These are phyloP conservation scores for Amanita pseudoporphyria DNA, from an alignment of 768 basidiomycete species.

Conservation along the genomic window DNA sequence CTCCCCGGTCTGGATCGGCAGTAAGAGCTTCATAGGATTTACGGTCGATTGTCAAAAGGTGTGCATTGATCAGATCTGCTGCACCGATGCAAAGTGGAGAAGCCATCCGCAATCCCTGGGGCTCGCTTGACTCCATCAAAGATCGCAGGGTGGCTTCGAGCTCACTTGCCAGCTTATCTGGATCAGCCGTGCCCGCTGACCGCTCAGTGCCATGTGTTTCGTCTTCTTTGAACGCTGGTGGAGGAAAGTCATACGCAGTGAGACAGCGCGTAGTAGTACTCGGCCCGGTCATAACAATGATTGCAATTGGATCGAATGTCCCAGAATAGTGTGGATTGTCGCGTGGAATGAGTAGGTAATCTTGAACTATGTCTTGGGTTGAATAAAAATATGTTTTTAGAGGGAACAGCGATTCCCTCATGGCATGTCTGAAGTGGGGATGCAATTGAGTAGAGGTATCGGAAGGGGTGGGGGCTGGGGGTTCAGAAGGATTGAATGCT, in stretches of 20 bases:
- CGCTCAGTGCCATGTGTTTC: constrained; percentile 5
- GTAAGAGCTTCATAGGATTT: constrained; percentile 36
- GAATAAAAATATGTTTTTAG: constrained; percentile 46
- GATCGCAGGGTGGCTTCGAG: constrained; percentile 27
- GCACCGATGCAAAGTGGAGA: constrained; percentile 25
- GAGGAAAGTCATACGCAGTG: constrained; percentile 67
- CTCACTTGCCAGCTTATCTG: constrained; percentile 25
- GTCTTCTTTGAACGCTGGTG: constrained; percentile 30
- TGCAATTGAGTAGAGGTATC: constrained; percentile 27
- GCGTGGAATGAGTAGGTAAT: constrained; percentile 70
- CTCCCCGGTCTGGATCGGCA: constrained; percentile 11
- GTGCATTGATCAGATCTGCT: constrained; percentile 30
- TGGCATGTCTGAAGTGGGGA: constrained; percentile 47
- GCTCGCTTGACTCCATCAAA: constrained; percentile 25
- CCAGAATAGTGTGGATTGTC: constrained; percentile 61
- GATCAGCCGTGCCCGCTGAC: constrained; percentile 3
- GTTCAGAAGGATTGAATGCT: constrained; percentile 46
- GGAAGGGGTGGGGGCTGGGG: constrained; percentile 23
- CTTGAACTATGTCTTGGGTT: constrained; percentile 54
- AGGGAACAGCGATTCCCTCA: constrained; percentile 47
- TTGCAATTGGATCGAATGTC: constrained; percentile 56
- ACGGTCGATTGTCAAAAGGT: constrained; percentile 37
- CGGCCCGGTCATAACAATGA: constrained; percentile 51
- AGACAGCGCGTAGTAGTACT: constrained; percentile 38
- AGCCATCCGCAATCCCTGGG: constrained; percentile 26